Conservation (phyloP, 176 grass and related monocot species). For the Saccharum officinarum region DNA sequence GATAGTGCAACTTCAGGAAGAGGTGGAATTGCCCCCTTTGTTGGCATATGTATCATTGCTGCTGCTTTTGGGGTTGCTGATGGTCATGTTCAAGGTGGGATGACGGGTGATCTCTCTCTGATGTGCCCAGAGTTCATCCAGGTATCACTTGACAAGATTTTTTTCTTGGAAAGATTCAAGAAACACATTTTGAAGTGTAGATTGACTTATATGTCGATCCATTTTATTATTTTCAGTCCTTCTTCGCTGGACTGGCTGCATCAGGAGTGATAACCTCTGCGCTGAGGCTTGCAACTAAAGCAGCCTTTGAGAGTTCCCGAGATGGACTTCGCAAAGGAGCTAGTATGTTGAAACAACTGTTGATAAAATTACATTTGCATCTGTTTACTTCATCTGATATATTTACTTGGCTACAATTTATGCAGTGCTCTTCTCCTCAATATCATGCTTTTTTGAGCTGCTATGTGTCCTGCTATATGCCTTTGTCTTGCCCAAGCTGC, state of each 20-base stretch:
- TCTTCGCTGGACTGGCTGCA: conserved; percentile 72
- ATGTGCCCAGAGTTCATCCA: conserved; percentile 72
- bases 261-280: conserved; percentile 65
- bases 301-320: conserved; percentile 59
- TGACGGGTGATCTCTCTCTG: conserved; percentile 69
- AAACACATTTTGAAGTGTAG: background rate
- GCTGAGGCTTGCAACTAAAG: conserved; percentile 64
- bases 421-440: conserved; percentile 72
- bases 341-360: conserved; percentile 38
- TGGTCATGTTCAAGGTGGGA: conserved; percentile 68
- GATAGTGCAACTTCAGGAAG: conserved; percentile 59
- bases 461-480: conserved; percentile 62
- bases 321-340: conserved; percentile 74
- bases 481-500: conserved; percentile 62
- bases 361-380: background rate
- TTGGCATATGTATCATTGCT: conserved; percentile 45
- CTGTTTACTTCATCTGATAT: background rate
- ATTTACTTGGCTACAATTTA: background rate
- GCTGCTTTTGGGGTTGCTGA: conserved; percentile 62
- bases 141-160: conserved; percentile 28
- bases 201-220: background rate
- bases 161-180: conserved; percentile 4
- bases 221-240: conserved; percentile 38
- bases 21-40: conserved; percentile 61
- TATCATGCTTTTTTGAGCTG: conserved; percentile 65